Evolutionary conservation across 495 filamentous ascomycete species (phyloP), one percentile per base, ranked within the genome.

Genomic region (Hypomontagnella submonticulosa): DNA sequence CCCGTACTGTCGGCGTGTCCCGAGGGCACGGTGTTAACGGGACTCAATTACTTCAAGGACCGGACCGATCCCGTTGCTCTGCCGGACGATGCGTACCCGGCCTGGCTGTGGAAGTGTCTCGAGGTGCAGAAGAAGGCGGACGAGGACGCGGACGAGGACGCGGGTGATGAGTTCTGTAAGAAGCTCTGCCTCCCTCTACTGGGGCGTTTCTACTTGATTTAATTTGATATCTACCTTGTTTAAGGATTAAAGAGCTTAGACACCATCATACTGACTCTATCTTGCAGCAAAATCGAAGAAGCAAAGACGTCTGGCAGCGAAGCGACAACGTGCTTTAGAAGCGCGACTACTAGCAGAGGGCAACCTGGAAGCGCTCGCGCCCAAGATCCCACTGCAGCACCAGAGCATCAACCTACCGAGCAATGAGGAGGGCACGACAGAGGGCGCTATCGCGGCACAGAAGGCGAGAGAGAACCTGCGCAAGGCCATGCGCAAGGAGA

Each of bases 21-120:
- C 0, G 86, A 87, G 2, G 95, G 95, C 15, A 92, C 90, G 2
- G 77, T 83, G 33, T 72, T 99, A 53, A 87, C 81, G 30, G 92
- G 93, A 5, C 82, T 99, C 61, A 96, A 92, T 75, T 97, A 95
- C 79, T 80, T 96, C 71, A 97, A 97, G 80, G 79, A 78, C 54
- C 76, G 73, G 61, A 83, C 83, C 37, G 88, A 92, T 71, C 87
- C 87, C 0, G 66, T 96, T 9, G 95, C 95, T 27, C 79, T 87
- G 69, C 84, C 89, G 52, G 95, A 99, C 73, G 78, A 84, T 32
- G 93, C 92, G 54, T 99, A 99, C 79, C 95, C 95, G 12, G 84
- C 81, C 10, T 99, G 95, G 95, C 78, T 99, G 52, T 99, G 95
- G 95, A 77, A 71, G 0, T 84, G 93, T 64, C 78, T 97, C 19